Percentiles rank a stretch among this genome's conserved stretches.
Conservation (phyloP, 768 basidiomycete species). For the Chiua virens region DNA sequence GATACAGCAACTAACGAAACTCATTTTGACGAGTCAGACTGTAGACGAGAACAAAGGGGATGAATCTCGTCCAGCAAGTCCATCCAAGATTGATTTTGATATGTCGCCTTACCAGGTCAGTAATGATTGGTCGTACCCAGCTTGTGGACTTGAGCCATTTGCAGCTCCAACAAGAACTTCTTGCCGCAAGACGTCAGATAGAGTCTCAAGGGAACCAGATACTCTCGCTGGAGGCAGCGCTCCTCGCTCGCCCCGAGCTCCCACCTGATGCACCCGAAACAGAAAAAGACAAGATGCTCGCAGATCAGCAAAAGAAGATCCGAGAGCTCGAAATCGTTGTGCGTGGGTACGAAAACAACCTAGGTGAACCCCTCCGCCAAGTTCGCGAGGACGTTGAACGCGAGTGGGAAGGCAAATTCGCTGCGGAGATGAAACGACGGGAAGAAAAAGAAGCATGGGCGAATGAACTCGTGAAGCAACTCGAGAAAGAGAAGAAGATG, state of each 20-base stretch:
- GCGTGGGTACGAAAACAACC: slow-evolving; percentile 69
- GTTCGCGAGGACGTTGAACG: slow-evolving; percentile 74
- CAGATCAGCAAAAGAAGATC: slow-evolving; percentile 73
- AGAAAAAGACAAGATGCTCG: slow-evolving; percentile 74
- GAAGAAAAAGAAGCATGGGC: slow-evolving; percentile 77
- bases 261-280: slow-evolving; percentile 63
- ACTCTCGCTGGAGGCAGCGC: slow-evolving; percentile 75
- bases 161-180: slow-evolving; percentile 86
- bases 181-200: slow-evolving; percentile 72
- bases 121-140: background rate
- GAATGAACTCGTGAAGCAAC: slow-evolving; percentile 66
- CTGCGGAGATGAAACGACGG: slow-evolving; percentile 54
- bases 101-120: slow-evolving; percentile 81
- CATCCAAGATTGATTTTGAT: slow-evolving; percentile 87
- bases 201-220: slow-evolving; percentile 84
- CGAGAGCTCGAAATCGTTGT: slow-evolving; percentile 75
- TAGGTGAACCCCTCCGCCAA: slow-evolving; percentile 63
- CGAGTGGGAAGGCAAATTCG: slow-evolving; percentile 65
- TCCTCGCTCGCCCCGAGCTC: slow-evolving; percentile 67
- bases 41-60: slow-evolving; percentile 69
- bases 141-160: background rate
- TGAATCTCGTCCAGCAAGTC: slow-evolving; percentile 77
- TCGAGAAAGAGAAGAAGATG: slow-evolving; percentile 79
- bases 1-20: slow-evolving; percentile 79
- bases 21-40: slow-evolving; percentile 83